Base-by-base conservation (phyloP, 352 stramenopile species). In the Pythium pyrilobum region DNA sequence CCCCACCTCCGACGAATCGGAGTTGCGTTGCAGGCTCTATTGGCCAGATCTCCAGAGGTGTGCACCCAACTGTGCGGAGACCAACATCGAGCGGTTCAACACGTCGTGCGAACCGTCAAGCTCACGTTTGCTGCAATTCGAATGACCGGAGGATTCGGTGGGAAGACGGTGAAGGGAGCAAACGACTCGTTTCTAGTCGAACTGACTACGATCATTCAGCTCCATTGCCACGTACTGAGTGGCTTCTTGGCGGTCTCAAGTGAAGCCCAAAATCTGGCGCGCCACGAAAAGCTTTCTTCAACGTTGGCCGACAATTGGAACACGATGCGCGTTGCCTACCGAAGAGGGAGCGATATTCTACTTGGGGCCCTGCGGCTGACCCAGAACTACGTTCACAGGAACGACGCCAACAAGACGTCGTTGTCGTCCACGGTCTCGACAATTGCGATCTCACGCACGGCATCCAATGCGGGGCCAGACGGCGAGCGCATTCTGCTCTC, bases 241-340 rank as follows among this genome's bases (percentile, higher is more conserved):
- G 63, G 74, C 3, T 49, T 87, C 34, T 72, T 72, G 9, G 66
- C 49, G 20, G 51, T 74, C 10, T 55, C 55, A 0, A 21, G n/a
- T 7, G 32, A 7, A 12, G 42, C 41, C 6, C 33, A 59, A 37
- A 48, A 46, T 0, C 6, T 53, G n/a, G 48, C 47, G 27, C 31
- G 52, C 9, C 13, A 32, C 6, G 71, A 82, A 15, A 56, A 59
- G 7, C 62, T 86, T 18, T 59, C 71, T 0, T 37, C 29, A 18
- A 52, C 76, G 3, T 42, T 89, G 20, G 12, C 79, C 6, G 54
- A 56, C 7, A 86, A 89, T 46, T 89, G 79, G 79, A 79, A 45
- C 21, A 47, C 72, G 18, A 76, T 89, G 63, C 67, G 64, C 27
- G 61, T 68, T 47, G 76, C 76, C n/a, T 53, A 72, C 41, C 44